phyloP scores from a whole-genome alignment of 345 rosid genomes.

The Aquilaria sinensis region DNA sequence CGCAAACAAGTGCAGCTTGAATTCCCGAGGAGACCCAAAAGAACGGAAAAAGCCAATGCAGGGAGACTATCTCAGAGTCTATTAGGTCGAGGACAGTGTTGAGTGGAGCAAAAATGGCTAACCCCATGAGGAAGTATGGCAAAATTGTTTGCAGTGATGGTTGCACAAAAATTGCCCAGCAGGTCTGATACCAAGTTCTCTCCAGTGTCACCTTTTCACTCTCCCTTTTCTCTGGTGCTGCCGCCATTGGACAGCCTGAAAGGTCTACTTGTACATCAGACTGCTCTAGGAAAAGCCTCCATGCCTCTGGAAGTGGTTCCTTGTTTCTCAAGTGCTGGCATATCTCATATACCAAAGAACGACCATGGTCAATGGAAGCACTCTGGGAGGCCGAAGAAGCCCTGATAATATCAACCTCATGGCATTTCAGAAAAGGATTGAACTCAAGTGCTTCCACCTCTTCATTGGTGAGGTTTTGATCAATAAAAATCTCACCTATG shows the following conservation, averaged over 20 bases:
- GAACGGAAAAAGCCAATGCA: slow-evolving; percentile 44
- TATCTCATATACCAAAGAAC: slow-evolving; percentile 55
- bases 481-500: slow-evolving; percentile 41
- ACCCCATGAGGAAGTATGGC: slow-evolving; percentile 45
- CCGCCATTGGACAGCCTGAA: slow-evolving; percentile 64
- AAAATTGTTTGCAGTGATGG: slow-evolving; percentile 49
- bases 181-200: slow-evolving; percentile 43
- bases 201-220: slow-evolving; percentile 32
- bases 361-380: slow-evolving; percentile 74
- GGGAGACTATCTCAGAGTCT: slow-evolving; percentile 19
- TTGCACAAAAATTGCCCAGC: slow-evolving; percentile 44
- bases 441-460: slow-evolving; percentile 56
- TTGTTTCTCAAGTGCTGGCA: slow-evolving; percentile 54
- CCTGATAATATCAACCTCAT: slow-evolving; percentile 44
- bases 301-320: slow-evolving; percentile 57
- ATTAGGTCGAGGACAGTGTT: slow-evolving; percentile 25
- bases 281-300: slow-evolving; percentile 54
- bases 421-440: slow-evolving; percentile 40
- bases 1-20: slow-evolving; percentile 35
- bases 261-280: slow-evolving; percentile 60
- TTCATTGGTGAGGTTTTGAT: slow-evolving; percentile 38
- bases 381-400: slow-evolving; percentile 50
- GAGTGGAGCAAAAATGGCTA: slow-evolving; percentile 33
- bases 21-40: slow-evolving; percentile 47
- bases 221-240: slow-evolving; percentile 22